Percentiles rank a stretch among this genome's conserved stretches.
Evolutionary conservation across 2,329 filamentous ascomycete genomes (phyloP).

Genomic region (Colletotrichum sidae): DNA sequence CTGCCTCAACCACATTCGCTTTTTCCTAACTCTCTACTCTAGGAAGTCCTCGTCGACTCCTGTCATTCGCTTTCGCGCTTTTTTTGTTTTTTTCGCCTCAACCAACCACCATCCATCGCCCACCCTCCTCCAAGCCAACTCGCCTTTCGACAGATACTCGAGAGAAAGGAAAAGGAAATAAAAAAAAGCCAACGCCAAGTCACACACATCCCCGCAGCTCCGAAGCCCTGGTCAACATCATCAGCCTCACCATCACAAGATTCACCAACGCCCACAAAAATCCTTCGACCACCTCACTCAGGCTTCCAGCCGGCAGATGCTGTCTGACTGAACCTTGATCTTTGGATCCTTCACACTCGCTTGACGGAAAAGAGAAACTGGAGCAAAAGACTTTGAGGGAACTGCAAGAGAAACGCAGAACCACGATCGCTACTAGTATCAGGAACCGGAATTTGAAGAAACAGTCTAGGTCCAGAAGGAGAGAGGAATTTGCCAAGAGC

Average conservation of each 20-base stretch:
- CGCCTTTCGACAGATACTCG: slow-evolving; percentile 34
- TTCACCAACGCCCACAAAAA: slow-evolving; percentile 6
- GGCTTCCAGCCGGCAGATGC: slow-evolving; percentile 31
- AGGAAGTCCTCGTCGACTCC: slow-evolving; percentile 81
- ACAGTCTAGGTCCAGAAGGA: slow-evolving; percentile 34
- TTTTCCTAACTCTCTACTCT: slow-evolving; percentile 55
- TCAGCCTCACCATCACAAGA: slow-evolving; percentile 13
- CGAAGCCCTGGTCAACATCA: slow-evolving; percentile 25
- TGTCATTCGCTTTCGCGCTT: slow-evolving; percentile 77
- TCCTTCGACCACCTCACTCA: not conserved
- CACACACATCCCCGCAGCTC: not conserved
- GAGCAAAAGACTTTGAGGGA: slow-evolving; percentile 24
- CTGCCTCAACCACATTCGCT: slow-evolving; percentile 58
- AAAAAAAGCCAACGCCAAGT: slow-evolving; percentile 1
- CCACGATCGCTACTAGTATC: slow-evolving; percentile 54
- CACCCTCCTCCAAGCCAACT: slow-evolving; percentile 39
- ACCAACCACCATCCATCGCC: slow-evolving; percentile 43
- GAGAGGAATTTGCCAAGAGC: slow-evolving; percentile 31
- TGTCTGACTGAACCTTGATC: slow-evolving; percentile 23
- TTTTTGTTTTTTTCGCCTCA: slow-evolving; percentile 53
- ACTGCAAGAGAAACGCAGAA: slow-evolving; percentile 36
- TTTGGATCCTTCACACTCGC: slow-evolving; percentile 47
- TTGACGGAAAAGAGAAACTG: slow-evolving; percentile 39
- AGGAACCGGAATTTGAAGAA: slow-evolving; percentile 31
- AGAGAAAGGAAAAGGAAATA: slow-evolving; percentile 27